Conservation (phyloP, 495 filamentous ascomycete species). For the Penicillium maclennaniae region DNA sequence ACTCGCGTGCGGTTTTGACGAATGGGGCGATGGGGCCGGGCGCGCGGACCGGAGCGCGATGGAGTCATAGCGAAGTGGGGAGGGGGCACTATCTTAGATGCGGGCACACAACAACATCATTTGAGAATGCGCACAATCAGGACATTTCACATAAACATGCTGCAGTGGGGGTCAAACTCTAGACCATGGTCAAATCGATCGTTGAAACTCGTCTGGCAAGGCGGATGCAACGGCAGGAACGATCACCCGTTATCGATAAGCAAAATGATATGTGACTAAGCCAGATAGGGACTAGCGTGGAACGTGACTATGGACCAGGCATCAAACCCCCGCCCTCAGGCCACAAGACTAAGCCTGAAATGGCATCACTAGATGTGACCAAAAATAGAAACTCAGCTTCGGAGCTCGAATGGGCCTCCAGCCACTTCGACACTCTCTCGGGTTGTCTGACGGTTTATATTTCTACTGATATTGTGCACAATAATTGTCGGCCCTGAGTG, state of each 20-base stretch:
- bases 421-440: slow-evolving; percentile 28
- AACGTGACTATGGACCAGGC: slow-evolving; percentile 15
- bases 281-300: background rate
- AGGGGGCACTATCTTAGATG: background rate
- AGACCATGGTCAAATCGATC: background rate
- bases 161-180: background rate
- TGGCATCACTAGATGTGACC: slow-evolving; percentile 13
- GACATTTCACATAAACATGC: background rate
- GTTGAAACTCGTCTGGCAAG: background rate
- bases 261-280: background rate
- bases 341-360: slow-evolving; percentile 13
- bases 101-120: background rate
- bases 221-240: slow-evolving; percentile 16
- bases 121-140: background rate
- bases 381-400: slow-evolving; percentile 27
- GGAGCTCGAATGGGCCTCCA: slow-evolving; percentile 25
- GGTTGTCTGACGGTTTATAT: background rate
- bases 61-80: slow-evolving; percentile 22
- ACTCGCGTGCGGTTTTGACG: slow-evolving; percentile 39
- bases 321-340: slow-evolving; percentile 32
- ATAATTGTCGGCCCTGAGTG: background rate
- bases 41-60: slow-evolving; percentile 15
- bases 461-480: background rate
- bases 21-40: slow-evolving; percentile 30
- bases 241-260: slow-evolving; percentile 28